Evolutionary conservation across 2,329 filamentous ascomycete genomes (phyloP), one percentile per base, ranked within the genome.

Genomic region (Zymoseptoria passerinii): DNA sequence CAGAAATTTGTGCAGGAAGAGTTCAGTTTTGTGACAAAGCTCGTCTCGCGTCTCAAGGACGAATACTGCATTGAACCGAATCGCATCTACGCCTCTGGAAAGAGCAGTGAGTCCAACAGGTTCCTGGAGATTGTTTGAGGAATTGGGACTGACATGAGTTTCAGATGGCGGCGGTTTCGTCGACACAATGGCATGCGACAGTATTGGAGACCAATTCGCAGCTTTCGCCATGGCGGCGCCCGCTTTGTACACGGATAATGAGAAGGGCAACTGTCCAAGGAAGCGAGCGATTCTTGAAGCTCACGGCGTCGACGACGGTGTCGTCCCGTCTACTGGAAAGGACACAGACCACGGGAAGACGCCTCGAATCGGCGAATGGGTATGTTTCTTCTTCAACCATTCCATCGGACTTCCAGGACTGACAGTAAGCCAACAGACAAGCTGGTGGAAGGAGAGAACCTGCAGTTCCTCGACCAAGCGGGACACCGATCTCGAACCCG

Each of bases 1-100:
- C 89, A 95, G 72, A 90, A 83, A 82, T 96, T 94, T 67, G 80
- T 96, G 61, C 77, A 65, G 10, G 68, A 78, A 60, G 78, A 81
- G 59, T 66, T 79, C 3, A 67, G 67, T 5, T 80, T 80, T 66
- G 77, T 73, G n/a, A 62, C 74, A 3, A 75, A 78, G 56, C 71
- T 81, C 18, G 66, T 78, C 23, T 63, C 69, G 16, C 64, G 76
- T 28, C 62, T 81, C 9, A 65, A 73, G 54, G 58, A 66, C 8
- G 65, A 66, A 2, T 77, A 77, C 65, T 81, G 78, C 66, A 72
- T 81, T 60, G 76, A 81, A 58, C 59, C 68, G 1, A 63, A 65
- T 4, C 73, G 73, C 8, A 70, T 81, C 50, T 81, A 79, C 60
- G 74, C 74, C 10, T 73, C 74, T 1, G 79, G 78, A 51, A 82